Evolutionary conservation across 192 early-diverging fungal species (phyloP), one percentile per base, ranked within the genome.

Genomic region (Geranomyces michiganensis): DNA sequence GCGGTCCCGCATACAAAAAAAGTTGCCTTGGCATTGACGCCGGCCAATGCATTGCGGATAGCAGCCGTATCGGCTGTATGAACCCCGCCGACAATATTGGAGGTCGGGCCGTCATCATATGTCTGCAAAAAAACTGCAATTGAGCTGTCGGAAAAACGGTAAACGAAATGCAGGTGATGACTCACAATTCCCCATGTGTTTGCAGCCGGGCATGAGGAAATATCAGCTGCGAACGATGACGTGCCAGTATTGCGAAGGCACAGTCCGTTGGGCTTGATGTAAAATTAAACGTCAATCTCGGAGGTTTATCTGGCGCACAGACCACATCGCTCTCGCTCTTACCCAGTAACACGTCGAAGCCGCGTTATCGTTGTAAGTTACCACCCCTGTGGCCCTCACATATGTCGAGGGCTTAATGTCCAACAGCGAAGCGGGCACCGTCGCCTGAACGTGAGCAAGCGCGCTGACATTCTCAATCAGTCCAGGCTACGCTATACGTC

Each of bases 1-100:
- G 70, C 51, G 9, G 41, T 46, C 15, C 78, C 78, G 61, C 74
- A 68, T 19, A 60, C 70, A 60, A 77, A 80, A 56, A 80, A 80
- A 43, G 78, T 80, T 15, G 67, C 71, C 26, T 68, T 68, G 24
- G 32, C 24, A 46, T 41, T 41, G 55, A 75, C 9, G 48, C 27
- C 49, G 58, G 49, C 47, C 24, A 65, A 66, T 0, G 19, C n/a
- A 36, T 17, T 45, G 30, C 61, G 71, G 36, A 68, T 73, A 22
- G 74, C 43, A 12, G 32, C 24, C 22, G 63, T 75, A 32, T 77
- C 71, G 43, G 31, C 27, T 17, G 17, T 27, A 48, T 72, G 70
- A 24, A 12, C 31, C 1, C 44, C 70, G 32, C 15, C n/a, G n/a
- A n/a, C n/a, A n/a, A n/a, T n/a, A n/a, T n/a, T 55, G 48, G 49